A percentile compares a stretch with the other conserved stretches of the same genome.
Conservation (phyloP, 495 filamentous ascomycete genomes). For the Aspergillus nanangensis region DNA sequence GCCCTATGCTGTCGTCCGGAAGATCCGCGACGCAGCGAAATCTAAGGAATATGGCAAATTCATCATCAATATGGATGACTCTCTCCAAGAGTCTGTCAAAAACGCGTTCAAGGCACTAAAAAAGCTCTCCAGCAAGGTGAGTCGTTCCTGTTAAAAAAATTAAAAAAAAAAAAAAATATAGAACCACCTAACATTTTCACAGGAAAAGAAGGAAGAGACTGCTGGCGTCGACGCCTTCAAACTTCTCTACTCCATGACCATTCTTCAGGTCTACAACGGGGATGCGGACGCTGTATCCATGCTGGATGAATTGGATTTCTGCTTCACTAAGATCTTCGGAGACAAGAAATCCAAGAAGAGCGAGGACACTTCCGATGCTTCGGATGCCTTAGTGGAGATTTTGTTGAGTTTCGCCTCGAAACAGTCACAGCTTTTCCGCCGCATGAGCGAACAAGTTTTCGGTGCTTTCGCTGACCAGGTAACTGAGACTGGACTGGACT, state of each 20-base stretch:
- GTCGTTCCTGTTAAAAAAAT: not conserved
- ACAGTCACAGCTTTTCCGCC: constrained; percentile 77
- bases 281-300: constrained; percentile 77
- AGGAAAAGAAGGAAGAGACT: constrained; percentile 36
- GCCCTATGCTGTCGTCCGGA: constrained; percentile 47
- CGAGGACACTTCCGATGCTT: constrained; percentile 56
- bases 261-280: constrained; percentile 85
- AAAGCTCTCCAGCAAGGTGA: constrained; percentile 60
- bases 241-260: constrained; percentile 77
- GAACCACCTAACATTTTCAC: constrained; percentile 8
- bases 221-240: constrained; percentile 57
- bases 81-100: constrained; percentile 54
- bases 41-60: constrained; percentile 40
- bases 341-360: constrained; percentile 40
- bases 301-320: constrained; percentile 67
- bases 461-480: constrained; percentile 67
- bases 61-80: constrained; percentile 59
- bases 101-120: constrained; percentile 61
- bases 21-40: constrained; percentile 42
- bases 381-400: constrained; percentile 79
- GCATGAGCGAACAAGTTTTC: constrained; percentile 85
- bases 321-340: constrained; percentile 59
- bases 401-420: constrained; percentile 83
- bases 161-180: not conserved
- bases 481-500: constrained; percentile 65